Evolutionary conservation across 164 flowering plant genomes (phyloP).

Genomic region (Euptelea pleiosperma): DNA sequence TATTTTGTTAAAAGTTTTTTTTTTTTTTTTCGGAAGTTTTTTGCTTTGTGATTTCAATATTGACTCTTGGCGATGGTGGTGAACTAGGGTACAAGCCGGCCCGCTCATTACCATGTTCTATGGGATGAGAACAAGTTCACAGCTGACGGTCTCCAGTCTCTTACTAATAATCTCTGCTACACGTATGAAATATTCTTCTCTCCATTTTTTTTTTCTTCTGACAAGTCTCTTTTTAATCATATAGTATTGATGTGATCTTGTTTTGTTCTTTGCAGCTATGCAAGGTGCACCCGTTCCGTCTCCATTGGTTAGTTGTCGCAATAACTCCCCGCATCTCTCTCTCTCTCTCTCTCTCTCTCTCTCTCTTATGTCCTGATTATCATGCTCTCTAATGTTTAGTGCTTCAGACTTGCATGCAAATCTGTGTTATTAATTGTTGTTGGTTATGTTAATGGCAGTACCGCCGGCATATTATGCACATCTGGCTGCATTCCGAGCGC

Average conservation of each 20-base stretch:
- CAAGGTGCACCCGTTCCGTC: constrained; percentile 81
- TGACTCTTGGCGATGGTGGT: too few species aligned
- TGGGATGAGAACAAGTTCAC: constrained; percentile 84
- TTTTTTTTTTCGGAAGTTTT: not conserved
- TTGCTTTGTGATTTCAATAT: not conserved
- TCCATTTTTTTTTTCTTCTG: not conserved
- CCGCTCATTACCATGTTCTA: constrained; percentile 53
- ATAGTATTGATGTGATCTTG: not conserved
- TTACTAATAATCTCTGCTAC: constrained; percentile 67
- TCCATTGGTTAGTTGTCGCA: constrained; percentile 59
- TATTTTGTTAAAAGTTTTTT: not conserved
- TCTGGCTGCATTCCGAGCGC: constrained; percentile 76
- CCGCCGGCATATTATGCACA: constrained; percentile 89
- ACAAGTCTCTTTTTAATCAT: not conserved
- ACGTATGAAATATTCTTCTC: constrained; percentile 19
- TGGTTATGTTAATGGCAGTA: constrained; percentile 32
- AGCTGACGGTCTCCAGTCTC: constrained; percentile 64
- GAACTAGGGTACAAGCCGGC: constrained; percentile 42
- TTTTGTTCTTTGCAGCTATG: constrained; percentile 45
- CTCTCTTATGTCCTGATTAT: too few species aligned
- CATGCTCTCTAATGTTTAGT: too few species aligned
- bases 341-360: not conserved
- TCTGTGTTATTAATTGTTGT: not conserved
- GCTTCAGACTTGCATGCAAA: too few species aligned
- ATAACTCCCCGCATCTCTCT: too few species aligned